Base-by-base conservation (phyloP, 495 filamentous ascomycete species). In the Jackrogersella multiformis region DNA sequence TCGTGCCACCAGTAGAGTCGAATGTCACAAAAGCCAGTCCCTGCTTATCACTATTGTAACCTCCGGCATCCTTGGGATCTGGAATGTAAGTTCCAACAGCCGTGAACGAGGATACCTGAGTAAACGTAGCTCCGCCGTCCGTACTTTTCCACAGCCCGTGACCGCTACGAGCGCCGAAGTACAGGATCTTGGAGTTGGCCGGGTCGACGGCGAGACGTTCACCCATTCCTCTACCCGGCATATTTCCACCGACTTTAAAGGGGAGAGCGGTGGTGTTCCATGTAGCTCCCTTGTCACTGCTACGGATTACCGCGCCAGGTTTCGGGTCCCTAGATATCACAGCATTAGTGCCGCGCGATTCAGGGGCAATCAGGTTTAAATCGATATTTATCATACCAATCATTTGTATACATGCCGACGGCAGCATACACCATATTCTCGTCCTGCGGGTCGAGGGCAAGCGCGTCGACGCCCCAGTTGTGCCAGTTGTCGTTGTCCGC, bases 201-300 rank as follows among this genome's bases (percentile, higher is more conserved):
- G 87, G 86, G 70, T 89, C 86, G 6, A 89, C 80, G 1, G 85
- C 86, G 21, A 88, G 80, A 5, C 87, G 80, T 74, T 89, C 87
- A 21, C 87, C 87, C 76, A 83, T 86, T 16, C 86, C 86, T 23
- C 87, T 79, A n/a, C 87, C 87, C 2, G 85, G 85, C 86, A 88
- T 88, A 68, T 89, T 89, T 0, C 86, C 85, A 5, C 86, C 86
- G 44, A 85, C 83, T 66, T 87, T 85, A 76, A 89, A 88, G 2
- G 86, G 77, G 1, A 88, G 73, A 5, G 73, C 73, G 1, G 77
- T 79, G 8, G 66, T 69, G 2, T 74, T 64, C 79, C 83, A 87
- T 1, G 83, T 86, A 5, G 61, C 73, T 5, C 86, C 86, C 48
- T 78, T 75, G 68, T 88, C 81, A 10, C 72, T 78, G 8, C 79